These are phyloP conservation scores for Saccharomycopsis capsularis DNA, from an alignment of 805 yeast genomes.

Conservation along the genomic window DNA sequence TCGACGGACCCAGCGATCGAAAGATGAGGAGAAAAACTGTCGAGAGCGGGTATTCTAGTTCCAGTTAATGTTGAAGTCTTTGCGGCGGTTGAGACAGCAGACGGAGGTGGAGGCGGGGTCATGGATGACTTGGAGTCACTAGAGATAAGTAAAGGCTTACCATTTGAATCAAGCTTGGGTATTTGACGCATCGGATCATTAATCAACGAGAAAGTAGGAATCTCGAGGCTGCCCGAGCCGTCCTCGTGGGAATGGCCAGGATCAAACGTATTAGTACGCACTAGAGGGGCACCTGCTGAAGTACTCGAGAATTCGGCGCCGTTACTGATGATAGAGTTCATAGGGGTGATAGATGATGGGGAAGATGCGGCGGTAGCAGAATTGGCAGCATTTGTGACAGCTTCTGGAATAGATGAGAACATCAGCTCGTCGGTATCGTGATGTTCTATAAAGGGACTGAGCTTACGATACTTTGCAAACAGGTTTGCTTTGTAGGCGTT, in stretches of 20 bases:
- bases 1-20: conserved; percentile 31
- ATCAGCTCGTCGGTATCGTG: conserved; percentile 9
- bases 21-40: not conserved
- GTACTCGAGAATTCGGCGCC: not conserved
- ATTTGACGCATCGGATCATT: conserved; percentile 22
- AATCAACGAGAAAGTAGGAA: conserved; percentile 21
- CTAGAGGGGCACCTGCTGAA: not conserved
- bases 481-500: conserved; percentile 24
- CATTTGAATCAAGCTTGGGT: conserved; percentile 9
- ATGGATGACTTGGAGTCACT: not conserved
- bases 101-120: not conserved
- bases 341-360: not conserved
- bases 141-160: conserved; percentile 7
- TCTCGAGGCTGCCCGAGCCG: conserved; percentile 10
- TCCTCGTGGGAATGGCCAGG: conserved; percentile 10
- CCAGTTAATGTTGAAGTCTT: not conserved
- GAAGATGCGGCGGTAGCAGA: not conserved
- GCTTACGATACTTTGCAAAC: conserved; percentile 31
- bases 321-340: not conserved
- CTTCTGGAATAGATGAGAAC: not conserved
- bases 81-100: not conserved
- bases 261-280: conserved; percentile 17
- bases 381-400: not conserved
- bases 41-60: too few species aligned
- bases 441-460: conserved; percentile 28